Base-by-base conservation (phyloP, 495 filamentous ascomycete species). In the Schizothecium vesticola region DNA sequence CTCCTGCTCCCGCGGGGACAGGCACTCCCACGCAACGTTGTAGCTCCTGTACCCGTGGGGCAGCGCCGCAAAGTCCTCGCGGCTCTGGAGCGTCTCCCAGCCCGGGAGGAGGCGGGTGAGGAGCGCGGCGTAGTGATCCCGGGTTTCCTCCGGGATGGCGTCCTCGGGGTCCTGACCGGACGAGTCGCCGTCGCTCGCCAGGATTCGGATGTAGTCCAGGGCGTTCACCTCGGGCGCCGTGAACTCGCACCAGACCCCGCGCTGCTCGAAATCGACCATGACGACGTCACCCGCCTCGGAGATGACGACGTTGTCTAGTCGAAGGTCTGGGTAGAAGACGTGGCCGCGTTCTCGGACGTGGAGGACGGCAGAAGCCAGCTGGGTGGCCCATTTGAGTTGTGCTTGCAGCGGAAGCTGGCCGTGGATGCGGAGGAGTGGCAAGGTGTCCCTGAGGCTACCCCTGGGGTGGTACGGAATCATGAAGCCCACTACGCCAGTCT, bases 201-300 rank as follows among this genome's bases (percentile, higher is more conserved):
- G 65, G 29, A 84, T 73, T 33, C 79, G 80, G 8, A 79, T 58
- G 67, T 84, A 82, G 64, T 84, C 81, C 36, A 85, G 68, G 21
- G 80, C 79, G 70, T 84, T 82, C 23, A 85, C 76, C 69, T 86
- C 83, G 2, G 83, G 83, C 1, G 83, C 74, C 7, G 79, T 76
- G 70, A 84, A 84, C 71, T 82, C 80, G 74, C 79, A 82, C 82
- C 80, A 85, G 13, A 84, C 80, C 6, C 82, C 81, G 51, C 83
- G 77, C 71, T 85, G 83, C 68, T 86, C 83, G 62, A 85, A 84
- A 66, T 86, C 83, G 12, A 84, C 76, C 79, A 86, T 80, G 67
- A 86, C 67, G 7, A 81, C 63, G 36, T 82, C 80, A 0, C 69
- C 75, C 0, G 65, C 58, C 4, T 78, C 74, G 1, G 82, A 80